phyloP scores from a whole-genome alignment of 1,284 basidiomycete genomes.

The Puccinia coronata region DNA sequence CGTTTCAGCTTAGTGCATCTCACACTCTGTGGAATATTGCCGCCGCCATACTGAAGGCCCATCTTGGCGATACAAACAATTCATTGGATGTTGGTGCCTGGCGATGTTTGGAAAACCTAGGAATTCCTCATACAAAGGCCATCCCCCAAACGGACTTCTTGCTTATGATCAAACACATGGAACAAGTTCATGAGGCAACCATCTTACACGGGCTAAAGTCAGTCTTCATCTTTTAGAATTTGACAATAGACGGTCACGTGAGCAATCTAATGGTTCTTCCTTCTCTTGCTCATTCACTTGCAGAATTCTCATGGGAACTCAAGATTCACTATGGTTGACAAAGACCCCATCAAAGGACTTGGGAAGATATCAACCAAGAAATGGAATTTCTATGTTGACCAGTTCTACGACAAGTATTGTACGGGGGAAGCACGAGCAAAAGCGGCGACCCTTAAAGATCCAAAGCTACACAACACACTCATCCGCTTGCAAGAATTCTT shows the following conservation, averaged over 20 bases:
- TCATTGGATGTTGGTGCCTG: background rate
- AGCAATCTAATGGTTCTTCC: background rate
- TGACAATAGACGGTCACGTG: background rate
- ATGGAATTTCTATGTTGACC: background rate
- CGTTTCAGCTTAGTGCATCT: constrained; percentile 9
- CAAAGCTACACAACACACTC: background rate
- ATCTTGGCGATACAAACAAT: constrained; percentile 2
- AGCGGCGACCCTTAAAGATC: background rate
- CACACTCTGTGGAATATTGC: constrained; percentile 34
- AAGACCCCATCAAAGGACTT: background rate
- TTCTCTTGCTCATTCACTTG: background rate
- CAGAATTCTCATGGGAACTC: background rate
- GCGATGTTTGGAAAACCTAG: background rate
- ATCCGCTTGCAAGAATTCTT: constrained; percentile 1
- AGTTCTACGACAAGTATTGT: background rate
- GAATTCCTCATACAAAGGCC: background rate
- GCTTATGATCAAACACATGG: constrained; percentile 1
- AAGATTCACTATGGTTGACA: background rate
- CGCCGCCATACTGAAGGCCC: background rate
- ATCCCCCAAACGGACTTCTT: constrained; percentile 6
- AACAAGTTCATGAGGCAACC: constrained; percentile 7
- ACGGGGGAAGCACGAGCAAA: background rate
- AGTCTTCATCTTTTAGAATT: background rate
- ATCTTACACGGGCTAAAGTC: background rate
- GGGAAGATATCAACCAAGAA: background rate